phyloP scores from a whole-genome alignment of 345 rosid genomes.

The Ceriops tagal region DNA sequence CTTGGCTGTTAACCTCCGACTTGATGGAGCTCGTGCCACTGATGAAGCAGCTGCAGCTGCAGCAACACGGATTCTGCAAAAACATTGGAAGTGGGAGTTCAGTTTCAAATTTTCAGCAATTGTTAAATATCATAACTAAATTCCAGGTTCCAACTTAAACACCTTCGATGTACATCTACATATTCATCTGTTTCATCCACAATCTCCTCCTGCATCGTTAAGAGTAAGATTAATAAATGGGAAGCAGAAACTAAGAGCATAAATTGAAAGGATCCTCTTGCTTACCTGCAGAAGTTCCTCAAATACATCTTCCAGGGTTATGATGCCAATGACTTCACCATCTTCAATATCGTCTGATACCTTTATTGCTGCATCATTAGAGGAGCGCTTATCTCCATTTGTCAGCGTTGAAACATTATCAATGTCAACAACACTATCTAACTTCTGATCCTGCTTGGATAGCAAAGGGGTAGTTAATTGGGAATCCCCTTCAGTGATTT shows the following conservation, averaged over 20 bases:
- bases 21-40: slow-evolving; percentile 81
- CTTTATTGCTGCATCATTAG: slow-evolving; percentile 33
- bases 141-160: neutral
- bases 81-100: neutral
- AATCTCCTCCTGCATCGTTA: slow-evolving; percentile 73
- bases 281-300: slow-evolving; percentile 88
- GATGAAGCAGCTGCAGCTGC: slow-evolving; percentile 96
- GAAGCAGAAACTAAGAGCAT: neutral
- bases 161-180: slow-evolving; percentile 95
- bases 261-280: slow-evolving; percentile 9
- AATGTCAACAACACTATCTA: slow-evolving; percentile 44
- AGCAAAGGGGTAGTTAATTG: slow-evolving; percentile 63
- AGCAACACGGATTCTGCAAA: slow-evolving; percentile 85
- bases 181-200: slow-evolving; percentile 98
- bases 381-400: slow-evolving; percentile 25
- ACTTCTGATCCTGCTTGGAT: slow-evolving; percentile 44
- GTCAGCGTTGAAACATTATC: slow-evolving; percentile 44
- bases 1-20: slow-evolving; percentile 58
- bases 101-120: neutral
- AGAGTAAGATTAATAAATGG: neutral
- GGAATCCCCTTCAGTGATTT: slow-evolving; percentile 28
- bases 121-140: neutral
- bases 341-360: slow-evolving; percentile 74
- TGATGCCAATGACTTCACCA: slow-evolving; percentile 90
- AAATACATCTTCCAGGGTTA: slow-evolving; percentile 95